Evolutionary conservation across 768 basidiomycete species (phyloP).

Genomic region (Tricholoma sp.): DNA sequence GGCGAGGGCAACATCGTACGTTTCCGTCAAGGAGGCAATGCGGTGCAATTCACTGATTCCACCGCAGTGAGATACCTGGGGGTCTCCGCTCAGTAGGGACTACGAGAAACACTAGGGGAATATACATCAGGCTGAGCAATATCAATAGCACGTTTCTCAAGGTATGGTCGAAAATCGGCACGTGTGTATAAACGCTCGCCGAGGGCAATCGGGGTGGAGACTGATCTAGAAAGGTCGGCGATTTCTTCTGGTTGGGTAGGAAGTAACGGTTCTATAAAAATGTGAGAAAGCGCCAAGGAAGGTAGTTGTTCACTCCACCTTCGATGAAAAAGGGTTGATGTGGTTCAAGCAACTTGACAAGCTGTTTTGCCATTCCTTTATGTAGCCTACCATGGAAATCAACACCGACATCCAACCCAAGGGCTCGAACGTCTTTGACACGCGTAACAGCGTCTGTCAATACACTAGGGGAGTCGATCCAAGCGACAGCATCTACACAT

Average conservation of each 20-base stretch:
- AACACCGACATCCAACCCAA: constrained; percentile 60
- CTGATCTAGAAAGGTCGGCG: constrained; percentile 47
- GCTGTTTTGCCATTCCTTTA: constrained; percentile 65
- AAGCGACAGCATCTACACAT: constrained; percentile 31
- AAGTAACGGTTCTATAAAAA: constrained; percentile 45
- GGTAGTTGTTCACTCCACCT: constrained; percentile 22
- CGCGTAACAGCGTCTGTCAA: constrained; percentile 49
- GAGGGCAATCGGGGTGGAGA: constrained; percentile 51
- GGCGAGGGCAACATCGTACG: constrained; percentile 67
- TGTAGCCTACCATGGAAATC: constrained; percentile 72
- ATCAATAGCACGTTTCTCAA: constrained; percentile 60
- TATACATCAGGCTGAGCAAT: constrained; percentile 66
- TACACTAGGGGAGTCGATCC: constrained; percentile 57
- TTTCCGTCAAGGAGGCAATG: constrained; percentile 56
- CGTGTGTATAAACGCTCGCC: constrained; percentile 63
- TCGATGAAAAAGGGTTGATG: constrained; percentile 62
- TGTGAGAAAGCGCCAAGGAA: background rate
- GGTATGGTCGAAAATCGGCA: constrained; percentile 59
- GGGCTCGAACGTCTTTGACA: constrained; percentile 43
- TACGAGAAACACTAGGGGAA: background rate
- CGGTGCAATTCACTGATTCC: constrained; percentile 56
- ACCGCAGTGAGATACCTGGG: constrained; percentile 52
- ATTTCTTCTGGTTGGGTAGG: constrained; percentile 59
- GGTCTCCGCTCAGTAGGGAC: background rate
- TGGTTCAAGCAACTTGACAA: constrained; percentile 56